phyloP scores from a whole-genome alignment of 2,329 filamentous ascomycete genomes.

The Torrubiella hemipterigena region DNA sequence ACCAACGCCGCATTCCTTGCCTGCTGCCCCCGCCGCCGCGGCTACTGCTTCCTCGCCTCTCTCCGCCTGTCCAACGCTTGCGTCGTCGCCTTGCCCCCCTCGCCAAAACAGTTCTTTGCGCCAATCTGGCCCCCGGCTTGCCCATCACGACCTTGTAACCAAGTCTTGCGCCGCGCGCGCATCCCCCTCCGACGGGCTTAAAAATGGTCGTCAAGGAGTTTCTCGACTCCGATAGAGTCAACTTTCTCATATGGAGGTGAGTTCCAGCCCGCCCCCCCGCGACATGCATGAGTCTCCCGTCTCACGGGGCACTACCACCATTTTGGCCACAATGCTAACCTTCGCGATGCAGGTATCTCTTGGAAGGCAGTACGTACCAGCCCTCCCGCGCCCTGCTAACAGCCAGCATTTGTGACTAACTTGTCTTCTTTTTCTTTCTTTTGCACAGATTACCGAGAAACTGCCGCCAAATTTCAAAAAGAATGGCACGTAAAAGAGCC shows the following conservation, averaged over 20 bases:
- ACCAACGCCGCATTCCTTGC: neutral
- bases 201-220: slow-evolving; percentile 47
- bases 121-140: neutral
- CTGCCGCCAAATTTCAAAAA: slow-evolving; percentile 55
- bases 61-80: neutral
- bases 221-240: slow-evolving; percentile 55
- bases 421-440: slow-evolving; percentile 6
- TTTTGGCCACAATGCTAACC: slow-evolving; percentile 3
- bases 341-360: slow-evolving; percentile 35
- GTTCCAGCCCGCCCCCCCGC: slow-evolving; percentile 22
- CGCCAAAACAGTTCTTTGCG: neutral
- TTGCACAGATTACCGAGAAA: slow-evolving; percentile 51
- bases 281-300: slow-evolving; percentile 9
- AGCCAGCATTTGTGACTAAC: neutral
- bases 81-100: neutral
- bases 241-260: slow-evolving; percentile 61
- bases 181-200: slow-evolving; percentile 8
- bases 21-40: neutral
- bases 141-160: neutral
- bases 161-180: slow-evolving; percentile 4
- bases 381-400: slow-evolving; percentile 8
- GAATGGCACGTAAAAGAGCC: slow-evolving; percentile 54
- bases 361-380: slow-evolving; percentile 48
- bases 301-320: slow-evolving; percentile 6
- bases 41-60: neutral